These are phyloP conservation scores for Scleroderma bovista DNA, from an alignment of 768 basidiomycete genomes.

Conservation along the genomic window DNA sequence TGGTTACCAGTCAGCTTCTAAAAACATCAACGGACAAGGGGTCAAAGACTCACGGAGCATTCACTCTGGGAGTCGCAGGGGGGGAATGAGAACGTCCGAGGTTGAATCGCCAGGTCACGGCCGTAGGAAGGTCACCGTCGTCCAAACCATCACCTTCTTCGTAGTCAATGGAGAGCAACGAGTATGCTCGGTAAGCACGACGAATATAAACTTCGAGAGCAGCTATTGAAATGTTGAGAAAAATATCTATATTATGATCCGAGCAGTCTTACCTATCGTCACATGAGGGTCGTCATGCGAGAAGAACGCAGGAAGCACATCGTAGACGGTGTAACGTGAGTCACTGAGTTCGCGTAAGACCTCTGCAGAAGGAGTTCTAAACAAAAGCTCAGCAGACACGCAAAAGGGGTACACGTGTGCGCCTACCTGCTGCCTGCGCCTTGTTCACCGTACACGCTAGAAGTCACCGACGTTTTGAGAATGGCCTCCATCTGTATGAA, in stretches of 20 bases:
- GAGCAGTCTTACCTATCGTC: constrained; percentile 57
- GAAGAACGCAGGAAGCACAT: constrained; percentile 96
- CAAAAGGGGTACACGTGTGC: not conserved
- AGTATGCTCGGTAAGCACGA: constrained; percentile 93
- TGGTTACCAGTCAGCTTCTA: constrained; percentile 19
- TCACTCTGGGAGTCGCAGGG: constrained; percentile 72
- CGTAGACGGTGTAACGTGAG: constrained; percentile 94
- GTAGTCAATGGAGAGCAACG: constrained; percentile 85
- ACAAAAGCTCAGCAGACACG: constrained; percentile 9
- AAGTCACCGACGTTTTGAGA: constrained; percentile 81
- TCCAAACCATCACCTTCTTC: constrained; percentile 86
- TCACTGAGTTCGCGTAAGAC: constrained; percentile 90
- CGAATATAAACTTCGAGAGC: constrained; percentile 95
- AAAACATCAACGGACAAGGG: not conserved
- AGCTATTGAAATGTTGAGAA: constrained; percentile 40
- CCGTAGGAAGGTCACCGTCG: constrained; percentile 74
- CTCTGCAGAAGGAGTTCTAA: constrained; percentile 77
- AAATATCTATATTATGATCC: not conserved
- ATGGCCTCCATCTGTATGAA: constrained; percentile 91
- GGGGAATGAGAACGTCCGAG: constrained; percentile 84
- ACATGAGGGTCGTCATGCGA: constrained; percentile 80
- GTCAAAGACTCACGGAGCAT: constrained; percentile 23
- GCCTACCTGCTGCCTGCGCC: constrained; percentile 54
- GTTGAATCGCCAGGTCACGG: constrained; percentile 94
- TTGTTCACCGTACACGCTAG: constrained; percentile 86